These are phyloP conservation scores for Pythium plurisporium DNA, from an alignment of 352 stramenopile genomes.

Conservation along the genomic window DNA sequence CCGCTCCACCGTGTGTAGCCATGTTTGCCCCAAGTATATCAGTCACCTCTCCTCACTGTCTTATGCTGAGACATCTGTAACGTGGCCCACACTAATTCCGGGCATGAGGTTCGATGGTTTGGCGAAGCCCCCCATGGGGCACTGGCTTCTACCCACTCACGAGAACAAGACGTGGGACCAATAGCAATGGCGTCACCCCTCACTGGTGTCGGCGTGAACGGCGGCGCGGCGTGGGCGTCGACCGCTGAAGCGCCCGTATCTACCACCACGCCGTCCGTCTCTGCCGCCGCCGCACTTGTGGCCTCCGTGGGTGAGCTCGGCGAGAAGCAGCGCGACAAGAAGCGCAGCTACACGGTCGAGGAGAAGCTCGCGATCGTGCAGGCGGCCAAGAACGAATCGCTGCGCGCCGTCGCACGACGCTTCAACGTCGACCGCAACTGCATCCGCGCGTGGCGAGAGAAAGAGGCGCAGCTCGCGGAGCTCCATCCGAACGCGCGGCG, in stretches of 20 bases:
- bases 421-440: slow-evolving; percentile 75
- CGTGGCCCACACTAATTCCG: slow-evolving; percentile 19
- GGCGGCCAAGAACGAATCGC: slow-evolving; percentile 44
- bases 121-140: slow-evolving; percentile 19
- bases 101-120: too few relatives aligned
- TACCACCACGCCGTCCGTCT: background rate
- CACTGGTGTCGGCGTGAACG: background rate
- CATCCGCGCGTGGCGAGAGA: slow-evolving; percentile 62
- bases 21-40: too few relatives aligned
- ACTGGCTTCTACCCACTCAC: slow-evolving; percentile 8
- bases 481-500: slow-evolving; percentile 52
- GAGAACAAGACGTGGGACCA: background rate
- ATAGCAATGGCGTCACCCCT: background rate
- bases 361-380: slow-evolving; percentile 67
- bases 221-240: background rate
- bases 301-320: background rate
- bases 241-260: background rate
- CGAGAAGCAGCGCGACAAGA: slow-evolving; percentile 36
- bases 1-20: background rate
- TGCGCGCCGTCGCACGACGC: slow-evolving; percentile 48
- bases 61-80: too few relatives aligned
- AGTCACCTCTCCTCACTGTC: background rate
- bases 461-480: slow-evolving; percentile 51
- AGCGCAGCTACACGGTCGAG: slow-evolving; percentile 72
- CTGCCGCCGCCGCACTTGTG: background rate